A percentile compares a stretch with the other conserved stretches of the same genome.
Conservation (phyloP, 345 rosid genomes). For the Melaleuca alternifolia region DNA sequence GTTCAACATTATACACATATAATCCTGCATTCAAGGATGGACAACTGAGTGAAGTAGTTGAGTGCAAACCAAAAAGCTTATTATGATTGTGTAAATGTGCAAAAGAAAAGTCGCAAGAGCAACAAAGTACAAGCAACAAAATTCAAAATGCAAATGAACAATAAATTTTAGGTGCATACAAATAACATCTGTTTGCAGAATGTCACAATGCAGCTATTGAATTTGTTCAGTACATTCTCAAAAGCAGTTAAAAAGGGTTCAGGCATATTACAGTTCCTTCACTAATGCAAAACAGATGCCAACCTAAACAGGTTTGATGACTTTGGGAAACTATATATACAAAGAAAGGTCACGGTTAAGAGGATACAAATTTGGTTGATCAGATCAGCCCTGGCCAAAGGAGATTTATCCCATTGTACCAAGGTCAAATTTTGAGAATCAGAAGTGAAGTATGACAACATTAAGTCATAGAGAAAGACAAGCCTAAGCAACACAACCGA, state of each 20-base stretch:
- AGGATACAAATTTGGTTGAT: not conserved
- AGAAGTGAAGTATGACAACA: not conserved
- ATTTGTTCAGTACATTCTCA: not conserved
- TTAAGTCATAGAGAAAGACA: not conserved
- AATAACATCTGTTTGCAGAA: not conserved
- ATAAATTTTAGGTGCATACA: not conserved
- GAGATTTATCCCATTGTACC: not conserved
- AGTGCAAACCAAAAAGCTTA: not conserved
- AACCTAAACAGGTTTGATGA: not conserved
- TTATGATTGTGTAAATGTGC: not conserved
- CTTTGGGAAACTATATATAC: not conserved
- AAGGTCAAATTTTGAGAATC: not conserved
- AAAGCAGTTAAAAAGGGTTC: not conserved
- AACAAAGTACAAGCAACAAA: not conserved
- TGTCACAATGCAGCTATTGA: not conserved
- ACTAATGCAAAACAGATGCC: not conserved
- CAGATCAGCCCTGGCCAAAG: not conserved
- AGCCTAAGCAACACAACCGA: not conserved
- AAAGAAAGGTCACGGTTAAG: not conserved
- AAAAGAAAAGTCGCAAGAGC: not conserved
- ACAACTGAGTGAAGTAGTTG: not conserved
- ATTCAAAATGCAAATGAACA: not conserved
- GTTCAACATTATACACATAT: conserved; percentile 47
- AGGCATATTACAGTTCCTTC: not conserved
- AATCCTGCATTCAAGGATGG: conserved; percentile 25